phyloP scores from a whole-genome alignment of 306 rosid species.

The Casuarina glauca region DNA sequence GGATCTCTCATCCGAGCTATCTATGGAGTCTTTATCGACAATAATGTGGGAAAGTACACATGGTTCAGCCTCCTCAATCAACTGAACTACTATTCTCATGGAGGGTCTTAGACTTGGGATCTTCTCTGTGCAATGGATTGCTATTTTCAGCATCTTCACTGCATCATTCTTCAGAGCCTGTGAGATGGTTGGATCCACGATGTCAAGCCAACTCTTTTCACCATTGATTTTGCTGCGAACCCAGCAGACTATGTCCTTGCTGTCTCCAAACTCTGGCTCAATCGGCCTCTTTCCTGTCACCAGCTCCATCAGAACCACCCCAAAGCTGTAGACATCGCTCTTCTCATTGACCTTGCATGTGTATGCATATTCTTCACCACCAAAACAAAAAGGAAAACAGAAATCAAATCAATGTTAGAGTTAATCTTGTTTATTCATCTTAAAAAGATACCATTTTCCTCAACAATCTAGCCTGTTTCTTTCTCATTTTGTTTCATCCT shows the following conservation, averaged over 20 bases:
- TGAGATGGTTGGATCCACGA: conserved; percentile 63
- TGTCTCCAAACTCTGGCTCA: conserved; percentile 73
- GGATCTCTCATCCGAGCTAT: conserved; percentile 10
- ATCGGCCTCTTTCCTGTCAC: conserved; percentile 71
- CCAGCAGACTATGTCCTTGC: conserved; percentile 77
- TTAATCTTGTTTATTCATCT: not conserved
- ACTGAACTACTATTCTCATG: conserved; percentile 84
- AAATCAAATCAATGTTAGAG: not conserved
- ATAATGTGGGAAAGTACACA: conserved; percentile 32
- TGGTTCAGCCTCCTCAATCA: conserved; percentile 85
- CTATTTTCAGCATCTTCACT: conserved; percentile 59
- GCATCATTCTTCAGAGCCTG: conserved; percentile 60
- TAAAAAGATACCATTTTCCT: not conserved
- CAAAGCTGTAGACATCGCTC: conserved; percentile 90
- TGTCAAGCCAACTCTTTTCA: conserved; percentile 37
- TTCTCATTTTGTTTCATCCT: not conserved
- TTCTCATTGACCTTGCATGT: conserved; percentile 81
- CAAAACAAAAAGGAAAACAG: conserved; percentile 23
- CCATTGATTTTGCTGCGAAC: conserved; percentile 46
- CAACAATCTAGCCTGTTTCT: not conserved
- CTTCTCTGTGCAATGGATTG: conserved; percentile 55
- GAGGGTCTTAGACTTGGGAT: conserved; percentile 75
- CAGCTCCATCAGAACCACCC: conserved; percentile 85
- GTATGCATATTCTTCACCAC: conserved; percentile 69
- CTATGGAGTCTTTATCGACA: conserved; percentile 38